Conservation (phyloP, 164 flowering plant species). For the Buxus sempervirens region DNA sequence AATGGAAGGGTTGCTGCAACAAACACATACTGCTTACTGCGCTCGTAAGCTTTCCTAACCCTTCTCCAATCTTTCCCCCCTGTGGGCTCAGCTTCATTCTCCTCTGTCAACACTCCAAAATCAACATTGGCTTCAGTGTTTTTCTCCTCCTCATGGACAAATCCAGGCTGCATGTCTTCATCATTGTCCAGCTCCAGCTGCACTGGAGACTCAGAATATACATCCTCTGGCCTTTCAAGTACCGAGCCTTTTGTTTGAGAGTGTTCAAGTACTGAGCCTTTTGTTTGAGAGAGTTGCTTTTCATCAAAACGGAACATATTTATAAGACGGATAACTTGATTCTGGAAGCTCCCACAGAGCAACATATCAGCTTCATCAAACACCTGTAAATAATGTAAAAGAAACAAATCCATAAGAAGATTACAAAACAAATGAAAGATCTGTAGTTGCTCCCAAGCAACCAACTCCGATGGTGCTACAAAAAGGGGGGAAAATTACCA, state of each 20-base stretch:
- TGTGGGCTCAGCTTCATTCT: conserved; percentile 20
- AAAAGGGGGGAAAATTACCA: conserved; percentile 47
- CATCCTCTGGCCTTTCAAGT: conserved; percentile 22
- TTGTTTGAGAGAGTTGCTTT: conserved; percentile 56
- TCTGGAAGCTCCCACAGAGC: conserved; percentile 90
- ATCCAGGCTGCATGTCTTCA: conserved; percentile 28
- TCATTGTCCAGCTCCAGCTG: conserved; percentile 35
- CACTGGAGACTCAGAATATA: conserved; percentile 20
- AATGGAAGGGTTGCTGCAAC: conserved; percentile 97
- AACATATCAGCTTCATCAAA: conserved; percentile 99
- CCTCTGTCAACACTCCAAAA: conserved; percentile 26
- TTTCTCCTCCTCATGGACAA: conserved; percentile 37
- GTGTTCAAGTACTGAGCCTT: conserved; percentile 24
- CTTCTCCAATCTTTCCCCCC: conserved; percentile 72
- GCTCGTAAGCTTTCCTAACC: conserved; percentile 57
- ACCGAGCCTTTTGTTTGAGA: too few species aligned
- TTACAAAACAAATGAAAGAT: not conserved
- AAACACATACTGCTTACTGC: conserved; percentile 97
- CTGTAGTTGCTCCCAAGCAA: not conserved
- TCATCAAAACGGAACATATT: conserved; percentile 92
- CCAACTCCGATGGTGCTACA: not conserved
- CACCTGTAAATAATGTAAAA: conserved; percentile 44
- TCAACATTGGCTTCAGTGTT: conserved; percentile 23
- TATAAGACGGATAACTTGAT: conserved; percentile 87
- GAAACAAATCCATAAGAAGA: not conserved